Base-by-base conservation (phyloP, 345 rosid genomes). In the Pugionium cornutum region DNA sequence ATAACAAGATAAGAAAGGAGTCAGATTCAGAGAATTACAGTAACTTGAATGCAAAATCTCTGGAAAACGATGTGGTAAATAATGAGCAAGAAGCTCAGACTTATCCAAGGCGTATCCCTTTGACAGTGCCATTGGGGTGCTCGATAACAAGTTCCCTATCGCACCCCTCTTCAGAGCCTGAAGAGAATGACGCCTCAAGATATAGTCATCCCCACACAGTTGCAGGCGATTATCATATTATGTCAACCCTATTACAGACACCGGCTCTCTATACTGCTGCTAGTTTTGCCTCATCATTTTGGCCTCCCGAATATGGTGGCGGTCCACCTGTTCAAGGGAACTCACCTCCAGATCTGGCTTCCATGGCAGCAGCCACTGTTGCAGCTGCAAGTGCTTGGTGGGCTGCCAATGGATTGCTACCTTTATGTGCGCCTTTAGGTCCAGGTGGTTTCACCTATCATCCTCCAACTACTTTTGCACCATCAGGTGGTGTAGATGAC, bases 341-440 rank as follows among this genome's bases (percentile, higher is more conserved):
- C 78, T 72, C 84, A 58, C 75, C 78, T 62, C 82, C 95, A 11
- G 75, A 83, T 77, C 69, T 83, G 83, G 83, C 89, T 54, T 87
- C 89, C 50, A 76, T 92, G 73, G 95, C 87, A 50, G 92, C 88
- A 69, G 88, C 98, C 55, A 92, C 92, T 44, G 92, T 92, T 51
- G 91, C 95, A 47, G 98, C 98, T 73, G 98, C 98, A 67, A 82
- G 88, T 72, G 95, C 98, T 34, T 92, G 98, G 98, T 92, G 98
- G 98, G 88, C 92, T 28, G 91, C 98, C 54, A 90, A 92, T 58
- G 98, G 96, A 34, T 58, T 92, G 67, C 82, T 89, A 72, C 95
- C 95, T 48, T 34, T 85, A 28, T 89, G 96, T 76, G 73, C 95
- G 69, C 86, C 95, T 76, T 75, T 76, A 63, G 84, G 78, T 49